These are phyloP conservation scores for Alternaria gansuensis DNA, from an alignment of 2,329 filamentous ascomycete genomes.

Conservation along the genomic window DNA sequence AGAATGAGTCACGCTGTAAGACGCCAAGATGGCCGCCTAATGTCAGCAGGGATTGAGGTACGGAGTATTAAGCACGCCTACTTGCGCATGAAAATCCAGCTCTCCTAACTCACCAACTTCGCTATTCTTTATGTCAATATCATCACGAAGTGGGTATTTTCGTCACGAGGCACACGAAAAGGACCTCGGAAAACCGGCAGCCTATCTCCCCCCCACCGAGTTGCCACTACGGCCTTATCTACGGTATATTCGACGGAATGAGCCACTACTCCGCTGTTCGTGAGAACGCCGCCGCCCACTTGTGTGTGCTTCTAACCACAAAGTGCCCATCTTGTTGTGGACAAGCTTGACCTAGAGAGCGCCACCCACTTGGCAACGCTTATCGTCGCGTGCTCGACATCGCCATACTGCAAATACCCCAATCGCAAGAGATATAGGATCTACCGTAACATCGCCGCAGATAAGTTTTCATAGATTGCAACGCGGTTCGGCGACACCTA, in stretches of 20 bases:
- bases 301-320: not conserved
- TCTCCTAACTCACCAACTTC: not conserved
- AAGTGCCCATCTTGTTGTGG: not conserved
- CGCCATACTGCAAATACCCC: not conserved
- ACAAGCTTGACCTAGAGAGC: conserved; percentile 1
- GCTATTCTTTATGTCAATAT: not conserved
- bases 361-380: conserved; percentile 9
- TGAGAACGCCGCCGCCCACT: not conserved
- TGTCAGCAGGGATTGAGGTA: not conserved
- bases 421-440: not conserved
- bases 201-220: not conserved
- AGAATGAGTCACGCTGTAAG: not conserved
- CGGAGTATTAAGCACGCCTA: not conserved
- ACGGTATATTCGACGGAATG: not conserved
- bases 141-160: not conserved
- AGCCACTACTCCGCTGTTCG: not conserved
- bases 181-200: not conserved
- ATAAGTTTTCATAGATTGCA: not conserved
- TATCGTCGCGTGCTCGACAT: conserved; percentile 3
- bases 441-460: not conserved
- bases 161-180: not conserved
- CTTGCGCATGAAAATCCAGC: not conserved
- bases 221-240: not conserved
- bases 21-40: not conserved
- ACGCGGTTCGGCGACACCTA: not conserved